These are phyloP conservation scores for Jatropha multifida DNA, from an alignment of 441 rosid genomes.

Conservation along the genomic window DNA sequence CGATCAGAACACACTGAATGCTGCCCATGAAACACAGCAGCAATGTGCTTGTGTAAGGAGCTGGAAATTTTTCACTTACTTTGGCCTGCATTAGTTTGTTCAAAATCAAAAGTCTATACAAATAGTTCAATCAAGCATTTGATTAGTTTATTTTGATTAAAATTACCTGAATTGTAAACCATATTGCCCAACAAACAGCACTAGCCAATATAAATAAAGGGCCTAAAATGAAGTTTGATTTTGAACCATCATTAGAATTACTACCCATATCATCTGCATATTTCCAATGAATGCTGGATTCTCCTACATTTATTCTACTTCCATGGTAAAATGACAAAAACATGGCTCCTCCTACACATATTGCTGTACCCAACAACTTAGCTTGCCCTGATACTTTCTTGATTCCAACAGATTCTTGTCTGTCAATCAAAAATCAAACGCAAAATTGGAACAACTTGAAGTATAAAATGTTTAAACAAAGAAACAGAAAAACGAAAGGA, in stretches of 20 bases:
- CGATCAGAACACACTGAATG: slow-evolving; percentile 54
- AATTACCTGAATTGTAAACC: slow-evolving; percentile 80
- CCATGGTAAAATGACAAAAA: slow-evolving; percentile 89
- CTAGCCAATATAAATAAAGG: slow-evolving; percentile 60
- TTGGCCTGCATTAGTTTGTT: slow-evolving; percentile 43
- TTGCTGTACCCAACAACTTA: slow-evolving; percentile 66
- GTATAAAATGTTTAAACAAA: too few relatives aligned
- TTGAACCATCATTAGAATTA: slow-evolving; percentile 5
- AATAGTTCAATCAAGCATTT: neutral
- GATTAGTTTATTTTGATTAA: neutral
- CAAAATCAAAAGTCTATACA: neutral
- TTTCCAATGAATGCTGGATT: slow-evolving; percentile 70
- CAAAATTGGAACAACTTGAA: neutral
- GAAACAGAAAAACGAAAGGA: neutral
- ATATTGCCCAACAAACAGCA: slow-evolving; percentile 58
- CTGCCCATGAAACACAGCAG: slow-evolving; percentile 80
- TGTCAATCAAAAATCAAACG: slow-evolving; percentile 7
- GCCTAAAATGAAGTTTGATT: slow-evolving; percentile 55
- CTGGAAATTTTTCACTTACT: slow-evolving; percentile 61
- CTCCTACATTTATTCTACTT: slow-evolving; percentile 46
- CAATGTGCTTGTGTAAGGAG: slow-evolving; percentile 79
- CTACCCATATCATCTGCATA: slow-evolving; percentile 43
- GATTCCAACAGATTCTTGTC: slow-evolving; percentile 70
- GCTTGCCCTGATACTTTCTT: slow-evolving; percentile 69
- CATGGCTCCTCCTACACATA: slow-evolving; percentile 94